Evolutionary conservation across 768 basidiomycete genomes (phyloP).

Genomic region (Lyophyllum shimeji): DNA sequence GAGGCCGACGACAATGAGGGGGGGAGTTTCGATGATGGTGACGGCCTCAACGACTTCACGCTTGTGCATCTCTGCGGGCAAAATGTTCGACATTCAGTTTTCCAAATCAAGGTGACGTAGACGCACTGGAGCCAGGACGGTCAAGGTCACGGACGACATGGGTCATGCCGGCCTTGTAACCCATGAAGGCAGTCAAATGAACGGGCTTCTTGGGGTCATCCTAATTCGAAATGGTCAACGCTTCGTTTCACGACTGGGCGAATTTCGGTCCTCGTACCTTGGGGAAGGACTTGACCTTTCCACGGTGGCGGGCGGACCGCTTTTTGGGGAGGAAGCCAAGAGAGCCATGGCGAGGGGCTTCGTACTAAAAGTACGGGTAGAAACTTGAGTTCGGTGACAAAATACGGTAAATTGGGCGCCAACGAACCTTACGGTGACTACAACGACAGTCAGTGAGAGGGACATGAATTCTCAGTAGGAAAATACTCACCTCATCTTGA

Average conservation of each 20-base stretch:
- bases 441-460: slow-evolving; percentile 14
- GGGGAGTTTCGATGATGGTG: slow-evolving; percentile 94
- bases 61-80: slow-evolving; percentile 94
- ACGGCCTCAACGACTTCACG: slow-evolving; percentile 99
- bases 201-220: slow-evolving; percentile 99
- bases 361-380: slow-evolving; percentile 59
- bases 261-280: slow-evolving; percentile 56
- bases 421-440: slow-evolving; percentile 86
- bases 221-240: slow-evolving; percentile 37
- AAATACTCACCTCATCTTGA: slow-evolving; percentile 64
- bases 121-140: slow-evolving; percentile 97
- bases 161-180: slow-evolving; percentile 99
- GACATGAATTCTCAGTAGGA: not conserved
- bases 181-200: slow-evolving; percentile 97
- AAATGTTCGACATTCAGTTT: slow-evolving; percentile 1
- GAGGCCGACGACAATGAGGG: slow-evolving; percentile 94
- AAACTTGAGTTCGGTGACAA: not conserved
- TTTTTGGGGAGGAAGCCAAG: slow-evolving; percentile 97
- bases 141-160: slow-evolving; percentile 99
- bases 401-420: not conserved
- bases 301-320: slow-evolving; percentile 94
- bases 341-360: slow-evolving; percentile 98
- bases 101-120: not conserved
- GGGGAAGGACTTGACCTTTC: slow-evolving; percentile 99
- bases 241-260: not conserved